Conservation (phyloP, 2,329 filamentous ascomycete genomes). For the Ceratocystis eucalypticola region DNA sequence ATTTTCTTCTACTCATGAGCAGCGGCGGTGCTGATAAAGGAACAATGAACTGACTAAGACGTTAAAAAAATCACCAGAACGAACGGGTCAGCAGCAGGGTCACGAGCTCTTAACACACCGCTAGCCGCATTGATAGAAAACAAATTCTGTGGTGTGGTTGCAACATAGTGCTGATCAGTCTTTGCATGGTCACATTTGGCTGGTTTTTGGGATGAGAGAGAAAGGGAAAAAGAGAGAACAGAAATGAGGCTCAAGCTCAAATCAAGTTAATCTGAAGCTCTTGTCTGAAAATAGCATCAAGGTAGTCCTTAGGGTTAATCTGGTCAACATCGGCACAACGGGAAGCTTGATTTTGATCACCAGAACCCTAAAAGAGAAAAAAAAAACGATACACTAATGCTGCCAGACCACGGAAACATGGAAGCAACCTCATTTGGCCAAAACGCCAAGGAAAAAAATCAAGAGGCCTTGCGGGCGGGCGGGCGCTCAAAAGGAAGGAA, state of each 20-base stretch:
- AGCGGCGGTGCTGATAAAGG: not conserved
- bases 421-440: not conserved
- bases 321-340: not conserved
- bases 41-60: not conserved
- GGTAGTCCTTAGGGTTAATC: not conserved
- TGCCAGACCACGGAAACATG: constrained; percentile 10
- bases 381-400: not conserved
- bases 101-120: not conserved
- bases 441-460: not conserved
- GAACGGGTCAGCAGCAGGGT: not conserved
- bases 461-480: not conserved
- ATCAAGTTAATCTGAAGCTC: not conserved
- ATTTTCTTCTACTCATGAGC: not conserved
- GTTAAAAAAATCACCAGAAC: not conserved
- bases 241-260: not conserved
- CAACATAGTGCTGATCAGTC: not conserved
- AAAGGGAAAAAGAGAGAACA: not conserved
- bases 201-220: not conserved
- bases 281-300: not conserved
- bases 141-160: not conserved
- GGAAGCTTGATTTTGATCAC: not conserved
- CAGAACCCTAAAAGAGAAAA: not conserved
- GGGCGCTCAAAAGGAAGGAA: not conserved
- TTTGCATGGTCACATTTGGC: not conserved
- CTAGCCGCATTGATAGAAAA: not conserved